Conservation (phyloP, 768 basidiomycete genomes). For the Terana coerulea region DNA sequence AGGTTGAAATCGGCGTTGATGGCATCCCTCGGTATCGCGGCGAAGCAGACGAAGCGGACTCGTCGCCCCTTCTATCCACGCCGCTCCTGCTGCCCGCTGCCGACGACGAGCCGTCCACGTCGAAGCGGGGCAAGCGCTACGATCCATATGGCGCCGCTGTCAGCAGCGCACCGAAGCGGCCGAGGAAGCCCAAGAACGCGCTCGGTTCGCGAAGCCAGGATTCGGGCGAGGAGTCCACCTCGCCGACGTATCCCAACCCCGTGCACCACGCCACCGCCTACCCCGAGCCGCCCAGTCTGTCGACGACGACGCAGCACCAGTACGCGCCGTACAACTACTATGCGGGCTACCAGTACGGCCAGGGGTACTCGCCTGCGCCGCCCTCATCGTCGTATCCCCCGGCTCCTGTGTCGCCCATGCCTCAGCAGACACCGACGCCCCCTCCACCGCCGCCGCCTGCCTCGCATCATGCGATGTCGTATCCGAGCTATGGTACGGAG, state of each 20-base stretch:
- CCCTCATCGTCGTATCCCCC: slow-evolving; percentile 4
- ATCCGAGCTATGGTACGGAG: slow-evolving; percentile 5
- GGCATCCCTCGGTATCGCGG: slow-evolving; percentile 80
- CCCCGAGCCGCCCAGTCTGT: slow-evolving; percentile 8
- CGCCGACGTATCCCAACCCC: slow-evolving; percentile 10
- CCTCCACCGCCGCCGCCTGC: slow-evolving; percentile 13
- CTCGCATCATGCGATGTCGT: slow-evolving; percentile 4
- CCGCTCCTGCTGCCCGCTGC: slow-evolving; percentile 18
- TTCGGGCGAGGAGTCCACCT: slow-evolving; percentile 9
- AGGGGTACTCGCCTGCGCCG: slow-evolving; percentile 11
- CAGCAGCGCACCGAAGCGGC: slow-evolving; percentile 16
- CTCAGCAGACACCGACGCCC: slow-evolving; percentile 11
- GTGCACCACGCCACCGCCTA: slow-evolving; percentile 3
- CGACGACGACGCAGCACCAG: slow-evolving; percentile 6
- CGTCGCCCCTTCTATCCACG: slow-evolving; percentile 27
- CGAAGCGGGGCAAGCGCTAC: slow-evolving; percentile 30
- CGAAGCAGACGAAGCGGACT: slow-evolving; percentile 65
- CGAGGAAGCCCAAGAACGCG: slow-evolving; percentile 21
- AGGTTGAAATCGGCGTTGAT: slow-evolving; percentile 82
- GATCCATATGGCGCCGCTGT: slow-evolving; percentile 25
- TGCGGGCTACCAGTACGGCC: slow-evolving; percentile 1
- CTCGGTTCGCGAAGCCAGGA: slow-evolving; percentile 17
- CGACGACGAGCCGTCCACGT: slow-evolving; percentile 19
- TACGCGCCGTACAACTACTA: slow-evolving; percentile 12
- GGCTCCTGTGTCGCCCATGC: slow-evolving; percentile 7